A percentile compares a stretch with the other conserved stretches of the same genome.
These are phyloP conservation scores for Colletotrichum sp. DNA, from an alignment of 2,329 filamentous ascomycete species.

Conservation along the genomic window DNA sequence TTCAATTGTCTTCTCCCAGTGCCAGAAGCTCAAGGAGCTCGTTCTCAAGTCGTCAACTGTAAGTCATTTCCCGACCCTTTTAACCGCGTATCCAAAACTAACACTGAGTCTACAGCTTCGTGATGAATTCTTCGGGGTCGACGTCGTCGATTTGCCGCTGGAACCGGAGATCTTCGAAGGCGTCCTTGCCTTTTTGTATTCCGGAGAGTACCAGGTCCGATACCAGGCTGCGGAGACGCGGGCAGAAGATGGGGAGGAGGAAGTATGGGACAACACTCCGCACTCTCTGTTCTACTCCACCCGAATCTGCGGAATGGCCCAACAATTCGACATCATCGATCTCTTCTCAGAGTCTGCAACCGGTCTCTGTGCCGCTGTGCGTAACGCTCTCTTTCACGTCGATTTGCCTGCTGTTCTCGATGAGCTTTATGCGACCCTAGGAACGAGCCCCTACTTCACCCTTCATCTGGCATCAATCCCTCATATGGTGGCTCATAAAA, in stretches of 20 bases:
- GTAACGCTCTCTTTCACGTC: neutral
- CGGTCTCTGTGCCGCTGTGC: neutral
- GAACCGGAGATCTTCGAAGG: neutral
- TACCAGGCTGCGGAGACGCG: neutral
- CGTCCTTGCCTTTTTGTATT: neutral
- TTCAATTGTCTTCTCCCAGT: neutral
- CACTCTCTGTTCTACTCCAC: neutral
- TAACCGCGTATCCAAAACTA: neutral
- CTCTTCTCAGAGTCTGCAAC: neutral
- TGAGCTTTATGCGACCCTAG: neutral
- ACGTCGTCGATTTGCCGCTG: neutral
- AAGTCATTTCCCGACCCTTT: neutral
- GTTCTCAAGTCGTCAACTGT: neutral
- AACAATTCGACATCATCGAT: neutral
- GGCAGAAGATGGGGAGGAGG: neutral
- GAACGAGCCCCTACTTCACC: neutral
- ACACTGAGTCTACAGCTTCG: neutral
- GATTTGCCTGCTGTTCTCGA: neutral
- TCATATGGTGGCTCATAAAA: neutral
- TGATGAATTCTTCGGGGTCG: neutral
- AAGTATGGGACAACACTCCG: neutral
- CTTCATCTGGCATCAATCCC: neutral
- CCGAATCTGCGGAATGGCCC: neutral
- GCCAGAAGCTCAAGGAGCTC: neutral
- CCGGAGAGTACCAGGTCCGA: neutral